Evolutionary conservation across 805 yeast genomes (phyloP), one percentile per base, ranked within the genome.

Genomic region (Nakazawaea pomicola): DNA sequence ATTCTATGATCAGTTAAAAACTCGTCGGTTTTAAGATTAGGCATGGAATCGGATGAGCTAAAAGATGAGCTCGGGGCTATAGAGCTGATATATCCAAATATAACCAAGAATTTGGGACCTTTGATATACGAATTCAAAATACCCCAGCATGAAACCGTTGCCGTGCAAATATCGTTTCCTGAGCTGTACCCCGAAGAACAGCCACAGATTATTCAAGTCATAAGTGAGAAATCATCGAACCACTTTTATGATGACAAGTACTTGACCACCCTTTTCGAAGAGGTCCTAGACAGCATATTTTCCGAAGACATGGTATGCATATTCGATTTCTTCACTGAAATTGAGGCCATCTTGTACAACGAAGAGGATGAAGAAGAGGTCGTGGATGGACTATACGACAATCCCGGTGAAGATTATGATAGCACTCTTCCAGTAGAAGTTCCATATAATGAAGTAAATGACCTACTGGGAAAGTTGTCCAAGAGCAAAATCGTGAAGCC

Each of bases 21-120:
- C n/a, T n/a, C n/a, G n/a, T n/a, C n/a, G n/a, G n/a, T n/a, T n/a
- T n/a, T n/a, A n/a, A n/a, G n/a, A n/a, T n/a, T n/a, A n/a, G n/a
- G n/a, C n/a, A 43, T 38, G 46, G 60, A 54, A n/a, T 56, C 64
- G 1, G 74, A 74, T 45, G 83, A 80, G 25, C 61, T 83, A 6
- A 55, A 55, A 16, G 93, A 87, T 41, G 99, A 91, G 54, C 60
- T 87, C 15, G 79, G 75, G 29, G 91, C 96, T 10, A 78, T 91
- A 9, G 83, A 86, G 42, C 93, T 96, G 3, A 91, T 93, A 10
- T 91, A 78, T 54, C 96, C 95, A 1, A 84, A 71, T 12, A 68
- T 77, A 30, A 56, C 78, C 27, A 59, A 61, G 3, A 52, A 50
- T 19, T 39, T 70, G 6, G 68, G 61, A 0, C 62, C 67, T 0